Evolutionary conservation across 2,329 filamentous ascomycete species (phyloP).

Genomic region (Ascochyta clinopodiicola): DNA sequence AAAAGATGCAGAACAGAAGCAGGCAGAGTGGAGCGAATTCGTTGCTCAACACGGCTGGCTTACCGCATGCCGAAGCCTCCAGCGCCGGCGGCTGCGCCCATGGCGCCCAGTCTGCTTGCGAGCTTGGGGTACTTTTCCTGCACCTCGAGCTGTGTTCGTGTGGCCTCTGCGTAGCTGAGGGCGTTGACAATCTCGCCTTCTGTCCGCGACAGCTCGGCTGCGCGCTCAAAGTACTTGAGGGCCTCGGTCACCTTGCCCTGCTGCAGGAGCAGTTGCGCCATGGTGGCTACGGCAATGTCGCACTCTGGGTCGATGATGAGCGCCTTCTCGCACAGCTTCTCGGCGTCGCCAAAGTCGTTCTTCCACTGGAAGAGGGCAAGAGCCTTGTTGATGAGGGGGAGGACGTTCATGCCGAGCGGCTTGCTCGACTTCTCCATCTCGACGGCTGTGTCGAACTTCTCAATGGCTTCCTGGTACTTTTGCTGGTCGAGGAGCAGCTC

Average conservation of each 20-base stretch:
- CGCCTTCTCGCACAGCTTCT: constrained; percentile 96
- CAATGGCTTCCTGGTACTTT: constrained; percentile 92
- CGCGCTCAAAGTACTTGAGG: constrained; percentile 95
- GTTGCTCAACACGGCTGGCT: neutral
- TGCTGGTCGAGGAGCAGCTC: constrained; percentile 96
- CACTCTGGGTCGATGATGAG: constrained; percentile 98
- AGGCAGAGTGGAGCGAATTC: neutral
- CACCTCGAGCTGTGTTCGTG: constrained; percentile 87
- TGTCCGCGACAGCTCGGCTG: constrained; percentile 90
- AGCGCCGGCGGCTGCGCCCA: constrained; percentile 48
- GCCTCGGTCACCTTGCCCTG: constrained; percentile 97
- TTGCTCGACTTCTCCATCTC: constrained; percentile 97
- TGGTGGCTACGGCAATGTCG: constrained; percentile 97
- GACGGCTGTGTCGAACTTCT: constrained; percentile 98
- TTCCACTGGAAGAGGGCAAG: constrained; percentile 98
- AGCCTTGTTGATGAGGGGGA: constrained; percentile 98
- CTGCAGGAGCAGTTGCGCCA: constrained; percentile 96
- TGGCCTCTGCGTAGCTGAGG: constrained; percentile 95
- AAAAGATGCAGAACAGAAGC: neutral
- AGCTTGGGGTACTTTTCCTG: constrained; percentile 62
- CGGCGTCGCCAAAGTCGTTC: constrained; percentile 91
- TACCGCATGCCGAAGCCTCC: constrained; percentile 44
- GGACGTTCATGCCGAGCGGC: constrained; percentile 94
- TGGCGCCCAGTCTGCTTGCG: constrained; percentile 54
- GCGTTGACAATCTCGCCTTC: constrained; percentile 97